These are phyloP conservation scores for Mycosphaerelloides madeirae DNA, from an alignment of 2,329 filamentous ascomycete species.

Conservation along the genomic window DNA sequence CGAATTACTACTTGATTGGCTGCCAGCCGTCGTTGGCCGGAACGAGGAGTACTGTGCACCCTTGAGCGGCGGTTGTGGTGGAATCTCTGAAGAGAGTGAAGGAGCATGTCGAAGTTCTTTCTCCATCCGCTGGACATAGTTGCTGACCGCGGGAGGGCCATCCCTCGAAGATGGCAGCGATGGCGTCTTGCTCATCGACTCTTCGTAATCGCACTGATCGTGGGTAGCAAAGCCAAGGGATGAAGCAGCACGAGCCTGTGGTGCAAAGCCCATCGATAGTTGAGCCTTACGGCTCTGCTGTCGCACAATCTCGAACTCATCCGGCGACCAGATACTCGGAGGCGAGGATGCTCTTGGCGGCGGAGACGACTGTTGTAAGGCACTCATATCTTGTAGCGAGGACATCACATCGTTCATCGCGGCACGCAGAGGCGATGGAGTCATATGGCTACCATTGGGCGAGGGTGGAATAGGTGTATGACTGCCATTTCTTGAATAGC, in stretches of 20 bases:
- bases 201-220: conserved; percentile 38
- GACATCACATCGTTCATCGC: conserved; percentile 99
- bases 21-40: conserved; percentile 27
- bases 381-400: conserved; percentile 80
- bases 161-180: conserved; percentile 33
- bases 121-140: conserved; percentile 91
- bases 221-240: conserved; percentile 61
- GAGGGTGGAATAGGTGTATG: conserved; percentile 65
- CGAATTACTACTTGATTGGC: conserved; percentile 26
- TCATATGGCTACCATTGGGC: conserved; percentile 54
- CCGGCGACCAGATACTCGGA: conserved; percentile 81
- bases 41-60: conserved; percentile 23
- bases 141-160: conserved; percentile 67
- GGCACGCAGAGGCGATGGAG: conserved; percentile 84
- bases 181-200: conserved; percentile 47
- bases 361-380: conserved; percentile 49
- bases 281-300: conserved; percentile 53
- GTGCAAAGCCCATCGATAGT: conserved; percentile 64
- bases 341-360: conserved; percentile 50
- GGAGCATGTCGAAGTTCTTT: conserved; percentile 70
- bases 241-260: conserved; percentile 59
- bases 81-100: conserved; percentile 38
- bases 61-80: conserved; percentile 30
- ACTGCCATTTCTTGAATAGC: conserved; percentile 49
- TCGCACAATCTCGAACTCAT: conserved; percentile 65